Conservation (phyloP, 2,329 filamentous ascomycete genomes). For the Fusarium pseudonygamai region DNA sequence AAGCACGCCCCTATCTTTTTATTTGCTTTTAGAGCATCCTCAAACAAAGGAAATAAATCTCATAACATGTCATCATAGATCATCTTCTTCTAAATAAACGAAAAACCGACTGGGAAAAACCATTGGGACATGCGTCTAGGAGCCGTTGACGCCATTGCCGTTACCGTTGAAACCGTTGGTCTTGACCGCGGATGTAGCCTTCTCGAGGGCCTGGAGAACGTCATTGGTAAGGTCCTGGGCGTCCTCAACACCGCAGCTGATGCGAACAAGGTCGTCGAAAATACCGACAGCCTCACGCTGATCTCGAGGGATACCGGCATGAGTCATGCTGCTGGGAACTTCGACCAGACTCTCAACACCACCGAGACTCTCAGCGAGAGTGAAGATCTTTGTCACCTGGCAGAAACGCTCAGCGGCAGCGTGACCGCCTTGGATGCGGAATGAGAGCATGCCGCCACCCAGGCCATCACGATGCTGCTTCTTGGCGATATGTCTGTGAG, state of each 20-base stretch:
- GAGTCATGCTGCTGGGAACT: conserved; percentile 95
- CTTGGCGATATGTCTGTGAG: conserved; percentile 82
- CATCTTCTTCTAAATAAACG: conserved; percentile 27
- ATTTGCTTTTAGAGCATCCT: conserved; percentile 18
- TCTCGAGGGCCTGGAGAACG: conserved; percentile 83
- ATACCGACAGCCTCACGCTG: conserved; percentile 93
- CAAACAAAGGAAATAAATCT: conserved; percentile 25
- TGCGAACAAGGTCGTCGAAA: conserved; percentile 90
- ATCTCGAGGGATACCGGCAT: conserved; percentile 91
- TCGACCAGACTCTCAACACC: conserved; percentile 93
- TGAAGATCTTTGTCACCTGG: conserved; percentile 88
- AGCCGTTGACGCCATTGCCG: conserved; percentile 40
- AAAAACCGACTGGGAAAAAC: conserved; percentile 1
- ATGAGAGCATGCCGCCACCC: conserved; percentile 97
- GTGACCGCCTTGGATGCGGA: conserved; percentile 89
- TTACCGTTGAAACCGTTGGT: conserved; percentile 45
- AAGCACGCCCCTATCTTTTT: conserved; percentile 19
- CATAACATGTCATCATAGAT: conserved; percentile 33
- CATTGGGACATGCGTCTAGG: conserved; percentile 16
- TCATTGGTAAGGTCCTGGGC: conserved; percentile 83
- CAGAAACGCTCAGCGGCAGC: conserved; percentile 92
- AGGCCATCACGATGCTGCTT: conserved; percentile 95
- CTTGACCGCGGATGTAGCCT: conserved; percentile 63
- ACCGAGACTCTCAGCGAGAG: conserved; percentile 89
- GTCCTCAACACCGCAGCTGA: conserved; percentile 96